These are phyloP conservation scores for Diaporthe capsici DNA, from an alignment of 2,329 filamentous ascomycete species.

Conservation along the genomic window DNA sequence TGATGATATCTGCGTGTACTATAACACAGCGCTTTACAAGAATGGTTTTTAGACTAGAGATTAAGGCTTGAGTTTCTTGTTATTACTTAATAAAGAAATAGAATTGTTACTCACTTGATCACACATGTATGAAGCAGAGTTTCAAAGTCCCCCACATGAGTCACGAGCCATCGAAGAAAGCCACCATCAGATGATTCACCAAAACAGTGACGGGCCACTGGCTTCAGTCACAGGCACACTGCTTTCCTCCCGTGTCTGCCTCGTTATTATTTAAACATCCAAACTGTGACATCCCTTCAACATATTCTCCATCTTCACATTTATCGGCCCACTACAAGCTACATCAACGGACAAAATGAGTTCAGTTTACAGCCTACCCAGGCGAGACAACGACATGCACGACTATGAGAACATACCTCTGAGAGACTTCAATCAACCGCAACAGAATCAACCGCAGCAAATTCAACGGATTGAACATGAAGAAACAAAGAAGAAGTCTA, in stretches of 20 bases:
- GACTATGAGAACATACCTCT: not conserved
- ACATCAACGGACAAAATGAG: not conserved
- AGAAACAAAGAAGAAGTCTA: not conserved
- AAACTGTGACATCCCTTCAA: not conserved
- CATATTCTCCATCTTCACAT: not conserved
- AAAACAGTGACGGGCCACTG: too few relatives aligned
- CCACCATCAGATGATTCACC: not conserved
- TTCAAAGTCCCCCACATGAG: not conserved
- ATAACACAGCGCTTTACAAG: too few relatives aligned
- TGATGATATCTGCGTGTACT: too few relatives aligned
- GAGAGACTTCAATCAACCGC: not conserved
- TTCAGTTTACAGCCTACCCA: constrained; percentile 4
- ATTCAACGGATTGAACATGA: not conserved
- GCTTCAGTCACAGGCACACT: not conserved
- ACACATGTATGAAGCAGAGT: not conserved
- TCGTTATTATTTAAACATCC: not conserved
- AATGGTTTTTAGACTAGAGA: too few relatives aligned
- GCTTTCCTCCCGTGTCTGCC: not conserved
- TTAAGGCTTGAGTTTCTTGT: too few relatives aligned
- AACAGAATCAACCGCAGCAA: not conserved
- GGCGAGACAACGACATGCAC: not conserved
- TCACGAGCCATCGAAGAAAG: not conserved
- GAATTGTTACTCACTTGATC: not conserved
- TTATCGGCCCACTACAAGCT: not conserved
- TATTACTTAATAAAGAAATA: too few relatives aligned